phyloP scores from a whole-genome alignment of 2,329 filamentous ascomycete species.

The Exophiala calicioides region DNA sequence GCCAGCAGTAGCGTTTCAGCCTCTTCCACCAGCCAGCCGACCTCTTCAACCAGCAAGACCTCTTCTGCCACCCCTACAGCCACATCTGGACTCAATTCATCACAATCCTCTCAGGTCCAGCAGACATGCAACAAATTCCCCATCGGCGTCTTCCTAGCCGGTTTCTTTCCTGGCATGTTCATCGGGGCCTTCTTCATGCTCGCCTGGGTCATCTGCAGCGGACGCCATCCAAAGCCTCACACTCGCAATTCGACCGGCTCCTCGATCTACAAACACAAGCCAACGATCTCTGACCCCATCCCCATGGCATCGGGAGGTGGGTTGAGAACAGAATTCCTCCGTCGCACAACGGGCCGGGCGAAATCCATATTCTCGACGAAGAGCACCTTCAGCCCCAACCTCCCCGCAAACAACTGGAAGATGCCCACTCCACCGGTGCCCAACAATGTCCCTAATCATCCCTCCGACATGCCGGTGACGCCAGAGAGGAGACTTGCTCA shows the following conservation, averaged over 20 bases:
- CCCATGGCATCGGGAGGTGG: slow-evolving; percentile 32
- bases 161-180: slow-evolving; percentile 50
- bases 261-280: slow-evolving; percentile 28
- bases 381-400: slow-evolving; percentile 18
- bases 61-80: slow-evolving; percentile 20
- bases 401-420: slow-evolving; percentile 26
- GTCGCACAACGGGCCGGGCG: slow-evolving; percentile 40
- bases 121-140: slow-evolving; percentile 43
- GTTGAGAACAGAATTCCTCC: slow-evolving; percentile 40
- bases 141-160: slow-evolving; percentile 43
- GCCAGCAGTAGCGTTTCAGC: slow-evolving; percentile 17
- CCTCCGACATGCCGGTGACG: slow-evolving; percentile 32
- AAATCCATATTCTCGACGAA: slow-evolving; percentile 31
- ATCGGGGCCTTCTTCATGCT: slow-evolving; percentile 54
- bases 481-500: slow-evolving; percentile 30
- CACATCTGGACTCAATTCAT: slow-evolving; percentile 26
- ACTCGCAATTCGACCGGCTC: slow-evolving; percentile 18
- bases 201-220: slow-evolving; percentile 47
- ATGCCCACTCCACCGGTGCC: slow-evolving; percentile 31
- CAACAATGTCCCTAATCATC: slow-evolving; percentile 21
- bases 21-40: slow-evolving; percentile 19
- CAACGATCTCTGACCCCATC: slow-evolving; percentile 30
- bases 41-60: slow-evolving; percentile 22
- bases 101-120: slow-evolving; percentile 28
- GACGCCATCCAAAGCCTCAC: slow-evolving; percentile 31